phyloP scores from a whole-genome alignment of 345 rosid genomes.

The Garcia nutans region DNA sequence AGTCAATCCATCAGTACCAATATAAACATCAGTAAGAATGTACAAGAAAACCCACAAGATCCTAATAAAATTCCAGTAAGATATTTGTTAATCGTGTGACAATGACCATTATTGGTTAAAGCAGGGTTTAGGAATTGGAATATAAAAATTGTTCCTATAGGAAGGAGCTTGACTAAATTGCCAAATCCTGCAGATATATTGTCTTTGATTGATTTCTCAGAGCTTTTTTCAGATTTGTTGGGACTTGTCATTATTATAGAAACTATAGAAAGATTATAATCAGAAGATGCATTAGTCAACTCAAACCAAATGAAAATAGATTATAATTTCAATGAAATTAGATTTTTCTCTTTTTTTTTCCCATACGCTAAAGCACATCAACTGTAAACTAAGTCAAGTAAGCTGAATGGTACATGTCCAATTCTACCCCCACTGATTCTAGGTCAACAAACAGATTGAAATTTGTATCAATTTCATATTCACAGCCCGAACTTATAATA shows the following conservation, averaged over 20 bases:
- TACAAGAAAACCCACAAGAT: slow-evolving; percentile 66
- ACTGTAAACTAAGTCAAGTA: not conserved
- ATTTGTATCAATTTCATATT: too few relatives aligned
- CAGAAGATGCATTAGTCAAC: too few relatives aligned
- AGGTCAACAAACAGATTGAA: too few relatives aligned
- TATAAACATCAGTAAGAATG: slow-evolving; percentile 69
- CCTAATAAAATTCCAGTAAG: slow-evolving; percentile 49
- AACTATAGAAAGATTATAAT: too few relatives aligned
- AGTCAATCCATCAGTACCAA: slow-evolving; percentile 40
- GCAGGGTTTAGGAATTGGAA: slow-evolving; percentile 82
- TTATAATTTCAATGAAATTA: not conserved
- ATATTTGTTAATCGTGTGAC: slow-evolving; percentile 51
- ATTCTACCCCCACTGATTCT: too few relatives aligned
- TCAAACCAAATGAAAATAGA: too few relatives aligned
- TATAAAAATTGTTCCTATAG: slow-evolving; percentile 82
- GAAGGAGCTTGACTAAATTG: slow-evolving; percentile 80
- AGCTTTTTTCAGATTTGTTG: not conserved
- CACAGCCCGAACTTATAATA: too few relatives aligned
- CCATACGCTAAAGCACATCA: not conserved
- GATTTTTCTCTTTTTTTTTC: not conserved
- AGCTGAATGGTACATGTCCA: too few relatives aligned
- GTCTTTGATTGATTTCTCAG: slow-evolving; percentile 35
- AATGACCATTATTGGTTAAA: slow-evolving; percentile 64
- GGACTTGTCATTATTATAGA: too few relatives aligned
- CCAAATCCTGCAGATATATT: slow-evolving; percentile 52